These are phyloP conservation scores for Malbranchea zuffiana DNA, from an alignment of 2,329 filamentous ascomycete genomes.

Conservation along the genomic window DNA sequence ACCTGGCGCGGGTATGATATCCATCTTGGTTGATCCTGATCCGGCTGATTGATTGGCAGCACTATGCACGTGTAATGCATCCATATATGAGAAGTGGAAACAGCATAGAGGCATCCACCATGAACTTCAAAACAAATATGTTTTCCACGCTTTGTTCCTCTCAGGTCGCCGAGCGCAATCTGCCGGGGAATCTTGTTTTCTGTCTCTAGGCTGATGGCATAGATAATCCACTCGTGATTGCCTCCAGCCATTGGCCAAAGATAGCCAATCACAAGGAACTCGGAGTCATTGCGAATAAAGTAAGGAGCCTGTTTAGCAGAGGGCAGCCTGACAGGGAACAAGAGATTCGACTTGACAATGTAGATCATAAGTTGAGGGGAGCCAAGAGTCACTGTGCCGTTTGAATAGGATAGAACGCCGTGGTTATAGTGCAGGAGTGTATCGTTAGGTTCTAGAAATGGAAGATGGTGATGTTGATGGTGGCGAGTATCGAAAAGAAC, in stretches of 20 bases:
- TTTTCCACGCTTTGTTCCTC: background rate
- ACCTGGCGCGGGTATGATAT: background rate
- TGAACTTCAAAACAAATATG: constrained; percentile 2
- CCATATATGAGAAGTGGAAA: background rate
- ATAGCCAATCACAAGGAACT: constrained; percentile 2
- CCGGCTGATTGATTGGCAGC: background rate
- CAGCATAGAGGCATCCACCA: constrained; percentile 1
- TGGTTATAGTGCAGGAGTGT: constrained; percentile 1
- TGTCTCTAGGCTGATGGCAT: background rate
- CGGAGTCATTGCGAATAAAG: background rate
- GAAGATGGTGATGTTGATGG: background rate
- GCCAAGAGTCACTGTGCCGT: background rate
- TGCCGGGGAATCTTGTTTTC: background rate
- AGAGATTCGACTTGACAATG: background rate
- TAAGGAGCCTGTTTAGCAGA: background rate
- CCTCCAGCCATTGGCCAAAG: background rate
- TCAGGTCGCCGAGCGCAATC: background rate
- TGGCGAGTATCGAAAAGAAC: background rate
- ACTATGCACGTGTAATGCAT: background rate
- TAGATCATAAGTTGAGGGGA: background rate
- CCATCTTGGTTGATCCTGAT: background rate
- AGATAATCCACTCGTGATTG: background rate
- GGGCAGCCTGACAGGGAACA: background rate
- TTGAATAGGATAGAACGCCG: background rate
- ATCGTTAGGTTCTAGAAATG: background rate